A percentile compares a stretch with the other conserved stretches of the same genome.
Conservation (phyloP, 345 rosid genomes). For the Firmiana major region DNA sequence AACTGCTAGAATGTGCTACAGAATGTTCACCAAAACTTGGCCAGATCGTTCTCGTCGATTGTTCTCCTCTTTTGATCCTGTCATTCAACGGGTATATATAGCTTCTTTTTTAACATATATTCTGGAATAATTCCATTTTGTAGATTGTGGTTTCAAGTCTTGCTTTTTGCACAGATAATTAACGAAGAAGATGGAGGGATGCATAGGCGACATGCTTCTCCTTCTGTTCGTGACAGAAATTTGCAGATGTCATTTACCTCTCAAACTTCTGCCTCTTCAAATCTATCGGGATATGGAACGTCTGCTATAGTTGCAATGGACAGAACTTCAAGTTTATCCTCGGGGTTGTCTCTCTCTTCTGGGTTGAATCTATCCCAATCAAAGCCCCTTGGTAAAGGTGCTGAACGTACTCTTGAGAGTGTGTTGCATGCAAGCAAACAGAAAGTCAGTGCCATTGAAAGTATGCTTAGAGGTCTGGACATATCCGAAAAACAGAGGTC, state of each 20-base stretch:
- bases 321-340: constrained; percentile 71
- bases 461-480: constrained; percentile 96
- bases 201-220: constrained; percentile 96
- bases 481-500: constrained; percentile 82
- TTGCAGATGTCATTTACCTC: constrained; percentile 49
- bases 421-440: constrained; percentile 96
- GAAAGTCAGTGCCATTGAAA: constrained; percentile 97
- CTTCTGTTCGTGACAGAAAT: constrained; percentile 86
- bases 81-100: constrained; percentile 85
- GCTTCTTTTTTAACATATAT: neutral
- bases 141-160: constrained; percentile 1
- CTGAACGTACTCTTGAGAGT: constrained; percentile 93
- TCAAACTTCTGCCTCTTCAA: constrained; percentile 54
- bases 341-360: constrained; percentile 65
- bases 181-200: constrained; percentile 96
- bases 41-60: constrained; percentile 96
- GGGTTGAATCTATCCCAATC: constrained; percentile 75
- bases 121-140: neutral
- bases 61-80: constrained; percentile 91
- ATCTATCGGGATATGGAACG: constrained; percentile 83
- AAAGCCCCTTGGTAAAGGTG: constrained; percentile 59
- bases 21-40: constrained; percentile 98
- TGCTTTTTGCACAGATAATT: constrained; percentile 48
- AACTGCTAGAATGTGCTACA: constrained; percentile 96
- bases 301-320: constrained; percentile 98